Conservation (phyloP, 352 stramenopile species). For the Globisporangium emineosum region DNA sequence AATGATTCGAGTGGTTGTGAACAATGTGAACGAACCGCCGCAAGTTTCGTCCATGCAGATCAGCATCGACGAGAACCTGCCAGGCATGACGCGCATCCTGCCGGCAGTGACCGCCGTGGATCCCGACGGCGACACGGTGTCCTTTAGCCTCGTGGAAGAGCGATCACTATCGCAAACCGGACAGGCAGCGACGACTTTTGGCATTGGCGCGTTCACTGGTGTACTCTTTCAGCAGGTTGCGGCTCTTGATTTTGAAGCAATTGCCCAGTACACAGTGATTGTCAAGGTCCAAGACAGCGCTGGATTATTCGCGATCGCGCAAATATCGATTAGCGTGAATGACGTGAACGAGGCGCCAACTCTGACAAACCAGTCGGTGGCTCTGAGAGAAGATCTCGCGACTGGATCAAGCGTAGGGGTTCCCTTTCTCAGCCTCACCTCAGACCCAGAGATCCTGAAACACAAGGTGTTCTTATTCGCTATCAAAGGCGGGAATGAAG, state of each 20-base stretch:
- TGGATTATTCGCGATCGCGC: constrained; percentile 17
- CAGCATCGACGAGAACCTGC: constrained; percentile 29
- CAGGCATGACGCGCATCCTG: constrained; percentile 14
- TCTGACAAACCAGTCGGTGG: constrained; percentile 17
- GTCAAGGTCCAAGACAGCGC: constrained; percentile 16
- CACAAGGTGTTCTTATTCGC: neutral
- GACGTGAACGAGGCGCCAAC: constrained; percentile 35
- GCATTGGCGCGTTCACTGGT: constrained; percentile 34
- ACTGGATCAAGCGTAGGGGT: neutral
- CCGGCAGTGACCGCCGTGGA: constrained; percentile 22
- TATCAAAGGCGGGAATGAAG: constrained; percentile 1
- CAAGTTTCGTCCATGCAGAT: constrained; percentile 11
- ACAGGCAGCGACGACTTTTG: constrained; percentile 30
- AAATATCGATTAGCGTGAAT: constrained; percentile 21
- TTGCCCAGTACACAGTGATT: neutral
- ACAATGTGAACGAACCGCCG: constrained; percentile 34
- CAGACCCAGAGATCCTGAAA: constrained; percentile 6
- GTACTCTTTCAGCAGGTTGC: constrained; percentile 30
- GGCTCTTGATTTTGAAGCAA: constrained; percentile 35
- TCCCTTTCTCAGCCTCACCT: constrained; percentile 5
- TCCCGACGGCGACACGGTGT: constrained; percentile 27
- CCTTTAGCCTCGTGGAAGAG: constrained; percentile 26
- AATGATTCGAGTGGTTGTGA: constrained; percentile 21
- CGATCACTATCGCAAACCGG: neutral
- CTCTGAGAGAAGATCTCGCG: constrained; percentile 19